phyloP scores from a whole-genome alignment of 345 rosid genomes.

The Gossypium thurberi region DNA sequence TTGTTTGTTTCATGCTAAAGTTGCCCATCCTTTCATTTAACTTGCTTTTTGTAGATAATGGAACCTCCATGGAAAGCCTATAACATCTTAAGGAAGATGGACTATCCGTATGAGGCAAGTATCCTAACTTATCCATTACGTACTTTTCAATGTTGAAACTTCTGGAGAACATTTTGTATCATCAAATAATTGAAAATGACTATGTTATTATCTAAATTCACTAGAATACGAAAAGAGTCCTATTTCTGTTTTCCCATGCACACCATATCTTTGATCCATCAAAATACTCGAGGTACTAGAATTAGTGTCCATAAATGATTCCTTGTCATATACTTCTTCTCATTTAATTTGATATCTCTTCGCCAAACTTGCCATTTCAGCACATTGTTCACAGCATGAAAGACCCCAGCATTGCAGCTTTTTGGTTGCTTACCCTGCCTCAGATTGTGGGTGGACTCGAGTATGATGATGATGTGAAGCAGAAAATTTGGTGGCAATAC shows the following conservation, averaged over 20 bases:
- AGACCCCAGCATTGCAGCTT: constrained; percentile 92
- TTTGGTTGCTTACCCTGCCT: constrained; percentile 89
- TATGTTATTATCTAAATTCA: neutral
- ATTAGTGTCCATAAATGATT: neutral
- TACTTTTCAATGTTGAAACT: neutral
- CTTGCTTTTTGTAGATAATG: constrained; percentile 57
- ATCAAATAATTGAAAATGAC: constrained; percentile 1
- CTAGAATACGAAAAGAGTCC: neutral
- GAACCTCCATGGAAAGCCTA: constrained; percentile 95
- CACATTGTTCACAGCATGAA: constrained; percentile 93
- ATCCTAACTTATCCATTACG: constrained; percentile 5
- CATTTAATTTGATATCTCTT: constrained; percentile 7
- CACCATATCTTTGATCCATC: neutral
- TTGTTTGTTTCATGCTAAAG: neutral
- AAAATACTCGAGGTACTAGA: neutral
- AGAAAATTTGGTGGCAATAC: constrained; percentile 90
- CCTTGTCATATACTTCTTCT: neutral
- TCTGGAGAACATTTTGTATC: neutral
- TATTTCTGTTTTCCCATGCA: neutral
- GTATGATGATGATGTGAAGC: constrained; percentile 76
- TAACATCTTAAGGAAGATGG: constrained; percentile 77
- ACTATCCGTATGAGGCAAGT: constrained; percentile 85
- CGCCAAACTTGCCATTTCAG: constrained; percentile 38
- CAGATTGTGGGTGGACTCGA: constrained; percentile 77
- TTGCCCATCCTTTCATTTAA: neutral